Evolutionary conservation across 495 filamentous ascomycete genomes (phyloP).

Genomic region (Staphylotrichum tortipilum): DNA sequence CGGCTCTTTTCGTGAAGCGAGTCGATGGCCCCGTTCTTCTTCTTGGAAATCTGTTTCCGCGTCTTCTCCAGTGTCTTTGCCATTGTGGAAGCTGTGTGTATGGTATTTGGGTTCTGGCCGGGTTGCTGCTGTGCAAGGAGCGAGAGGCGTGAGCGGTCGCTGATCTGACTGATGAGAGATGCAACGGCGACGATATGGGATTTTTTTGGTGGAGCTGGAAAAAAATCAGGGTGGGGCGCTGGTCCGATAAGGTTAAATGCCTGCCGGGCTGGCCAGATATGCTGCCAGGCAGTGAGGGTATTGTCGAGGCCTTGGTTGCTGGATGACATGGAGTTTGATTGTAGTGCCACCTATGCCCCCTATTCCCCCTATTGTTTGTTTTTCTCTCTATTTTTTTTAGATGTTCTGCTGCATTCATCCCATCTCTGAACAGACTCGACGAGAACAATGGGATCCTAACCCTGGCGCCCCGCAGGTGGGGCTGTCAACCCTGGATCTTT

Average conservation of each 20-base stretch:
- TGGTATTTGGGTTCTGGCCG: not conserved
- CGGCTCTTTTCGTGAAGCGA: slow-evolving; percentile 76
- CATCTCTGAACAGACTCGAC: too few relatives aligned
- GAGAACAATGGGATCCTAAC: not conserved
- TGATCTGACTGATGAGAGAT: not conserved
- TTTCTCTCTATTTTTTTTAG: too few relatives aligned
- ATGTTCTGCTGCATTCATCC: too few relatives aligned
- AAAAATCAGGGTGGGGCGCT: not conserved
- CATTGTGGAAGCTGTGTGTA: slow-evolving; percentile 41
- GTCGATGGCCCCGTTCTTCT: slow-evolving; percentile 56
- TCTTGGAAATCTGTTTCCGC: slow-evolving; percentile 75
- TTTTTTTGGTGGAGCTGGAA: slow-evolving; percentile 3
- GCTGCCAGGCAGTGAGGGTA: too few relatives aligned
- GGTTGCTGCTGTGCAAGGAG: not conserved
- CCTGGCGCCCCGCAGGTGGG: too few relatives aligned
- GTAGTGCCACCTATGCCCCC: too few relatives aligned
- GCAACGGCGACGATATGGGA: not conserved
- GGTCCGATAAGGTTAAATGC: slow-evolving; percentile 2
- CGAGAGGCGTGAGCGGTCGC: not conserved
- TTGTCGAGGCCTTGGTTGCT: too few relatives aligned
- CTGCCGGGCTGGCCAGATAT: not conserved
- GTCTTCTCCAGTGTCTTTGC: slow-evolving; percentile 67
- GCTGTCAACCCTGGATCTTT: slow-evolving; percentile 3
- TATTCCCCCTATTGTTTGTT: too few relatives aligned
- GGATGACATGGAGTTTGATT: too few relatives aligned